Evolutionary conservation across 768 basidiomycete species (phyloP), one percentile per base, ranked within the genome.

Genomic region (Galerina sulciceps): DNA sequence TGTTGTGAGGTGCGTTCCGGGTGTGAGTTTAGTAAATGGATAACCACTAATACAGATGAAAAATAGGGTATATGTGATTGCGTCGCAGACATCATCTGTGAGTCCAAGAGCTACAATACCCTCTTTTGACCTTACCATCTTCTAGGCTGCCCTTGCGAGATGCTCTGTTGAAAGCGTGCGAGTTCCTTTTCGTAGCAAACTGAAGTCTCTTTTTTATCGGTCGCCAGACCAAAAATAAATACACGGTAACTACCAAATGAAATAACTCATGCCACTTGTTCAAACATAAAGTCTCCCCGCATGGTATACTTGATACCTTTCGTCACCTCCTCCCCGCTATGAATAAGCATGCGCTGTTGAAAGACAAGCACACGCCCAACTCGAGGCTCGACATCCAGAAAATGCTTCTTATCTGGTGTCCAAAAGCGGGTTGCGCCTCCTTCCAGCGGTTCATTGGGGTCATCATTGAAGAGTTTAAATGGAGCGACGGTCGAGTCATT

Each of bases 401-500:
- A 73, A 13, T 74, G 58, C 51, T 72, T 73, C 61, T 69, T 71
- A 61, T 75, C 65, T 42, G 68, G 65, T 1, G 73, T 70, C 70
- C 72, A 77, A 53, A 80, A 79, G 14, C 76, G 69, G 6, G 79
- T 80, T 10, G 77, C 72, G 17, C 77, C 78, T 9, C 76, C 76
- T 20, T 64, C 57, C 10, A 77, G 66, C 15, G 59, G 51, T 22
- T 59, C 64, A 38, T 63, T 59, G 31, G 55, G 38, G 47, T 64
- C 55, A 8, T 58, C 43, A 5, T 55, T 38, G 11, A 44, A 38
- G 2, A 59, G 54, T 43, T 56, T 63, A 5, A 14, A 45, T 13
- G 20, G 14, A 17, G 15, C 23, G 10, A 10, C 23, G 20, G 8
- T 17, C 11, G 4, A 34, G n/a, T n/a, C n/a, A n/a, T n/a, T n/a